Base-by-base conservation (phyloP, 495 filamentous ascomycete genomes). In the Astrothelium macrocarpum region DNA sequence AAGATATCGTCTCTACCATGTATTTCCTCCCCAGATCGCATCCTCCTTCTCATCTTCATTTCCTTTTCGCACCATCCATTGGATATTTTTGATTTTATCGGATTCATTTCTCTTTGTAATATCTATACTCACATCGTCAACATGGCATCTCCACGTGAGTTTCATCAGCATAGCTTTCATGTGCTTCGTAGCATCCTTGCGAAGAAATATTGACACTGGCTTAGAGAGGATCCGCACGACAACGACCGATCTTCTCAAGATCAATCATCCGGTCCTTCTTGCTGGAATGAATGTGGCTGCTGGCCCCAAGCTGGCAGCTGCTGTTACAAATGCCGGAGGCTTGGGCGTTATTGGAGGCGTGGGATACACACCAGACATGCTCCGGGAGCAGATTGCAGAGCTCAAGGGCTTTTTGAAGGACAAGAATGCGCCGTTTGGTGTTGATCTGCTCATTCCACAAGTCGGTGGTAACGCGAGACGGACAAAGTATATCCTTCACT, bases 251-350 rank as follows among this genome's bases (percentile, higher is more conserved):
- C 89, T 96, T 67, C 87, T 97, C 77, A 88, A 88, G 82, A 97
- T 98, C 82, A 91, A 96, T 71, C 94, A 97, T 78, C 94, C 94
- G 32, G 80, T 98, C 73, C 80, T 97, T 71, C 86, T 97, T 65
- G 94, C 94, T 67, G 94, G 94, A 71, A 98, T 98, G 94, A 97
- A 97, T 82, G 95, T 97, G 64, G 95, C 94, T 59, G 95, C 94
- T 59, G 94, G 94, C 58, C 95, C 95, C 56, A 95, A 92, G 82
- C 86, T 98, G 72, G 95, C 94, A 46, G 94, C 94, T 23, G 94
- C 94, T 11, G 94, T 98, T 69, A 95, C 94, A 64, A 96, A 98
- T 78, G 94, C 94, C 32, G 94, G 94, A 67, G 94, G 94, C 72
- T 80, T 98, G 65, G 94, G 94, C 78, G 94, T 98, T 66, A 90